Conservation (phyloP, 2,329 filamentous ascomycete genomes). For the Apiospora marii region DNA sequence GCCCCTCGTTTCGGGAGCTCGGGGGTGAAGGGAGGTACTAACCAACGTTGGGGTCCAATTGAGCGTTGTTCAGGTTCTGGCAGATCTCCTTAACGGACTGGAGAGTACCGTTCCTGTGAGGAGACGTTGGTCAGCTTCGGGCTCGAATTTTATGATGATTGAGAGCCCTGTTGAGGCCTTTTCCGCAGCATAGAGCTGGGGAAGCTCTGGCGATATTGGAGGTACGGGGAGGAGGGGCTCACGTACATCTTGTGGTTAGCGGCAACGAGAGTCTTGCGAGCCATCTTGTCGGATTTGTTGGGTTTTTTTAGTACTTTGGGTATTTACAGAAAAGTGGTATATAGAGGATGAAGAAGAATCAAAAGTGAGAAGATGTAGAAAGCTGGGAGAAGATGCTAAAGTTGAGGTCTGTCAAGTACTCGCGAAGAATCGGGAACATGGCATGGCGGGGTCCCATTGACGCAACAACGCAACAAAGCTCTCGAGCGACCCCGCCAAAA, state of each 20-base stretch:
- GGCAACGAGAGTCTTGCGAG: constrained; percentile 96
- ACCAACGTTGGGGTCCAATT: constrained; percentile 80
- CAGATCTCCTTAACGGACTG: constrained; percentile 92
- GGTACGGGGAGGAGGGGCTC: constrained; percentile 36
- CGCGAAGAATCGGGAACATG: constrained; percentile 13
- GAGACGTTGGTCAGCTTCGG: constrained; percentile 29
- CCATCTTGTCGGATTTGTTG: constrained; percentile 69
- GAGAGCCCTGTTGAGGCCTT: constrained; percentile 23
- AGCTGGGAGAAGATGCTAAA: constrained; percentile 5
- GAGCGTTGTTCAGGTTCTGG: constrained; percentile 84
- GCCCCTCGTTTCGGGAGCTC: background rate
- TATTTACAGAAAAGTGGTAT: constrained; percentile 25
- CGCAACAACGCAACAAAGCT: constrained; percentile 25
- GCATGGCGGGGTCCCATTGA: constrained; percentile 23
- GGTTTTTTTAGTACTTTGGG: constrained; percentile 30
- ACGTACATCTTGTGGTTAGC: constrained; percentile 99
- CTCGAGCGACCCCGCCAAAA: constrained; percentile 22
- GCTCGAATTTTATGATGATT: constrained; percentile 8
- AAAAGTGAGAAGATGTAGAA: background rate
- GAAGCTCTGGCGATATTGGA: constrained; percentile 29
- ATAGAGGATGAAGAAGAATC: constrained; percentile 8
- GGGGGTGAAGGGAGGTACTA: constrained; percentile 44
- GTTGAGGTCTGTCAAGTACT: background rate
- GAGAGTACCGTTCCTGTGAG: constrained; percentile 85
- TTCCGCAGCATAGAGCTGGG: constrained; percentile 29